Base-by-base conservation (phyloP, 2,329 filamentous ascomycete genomes). In the Lasiodiplodia theobromae region DNA sequence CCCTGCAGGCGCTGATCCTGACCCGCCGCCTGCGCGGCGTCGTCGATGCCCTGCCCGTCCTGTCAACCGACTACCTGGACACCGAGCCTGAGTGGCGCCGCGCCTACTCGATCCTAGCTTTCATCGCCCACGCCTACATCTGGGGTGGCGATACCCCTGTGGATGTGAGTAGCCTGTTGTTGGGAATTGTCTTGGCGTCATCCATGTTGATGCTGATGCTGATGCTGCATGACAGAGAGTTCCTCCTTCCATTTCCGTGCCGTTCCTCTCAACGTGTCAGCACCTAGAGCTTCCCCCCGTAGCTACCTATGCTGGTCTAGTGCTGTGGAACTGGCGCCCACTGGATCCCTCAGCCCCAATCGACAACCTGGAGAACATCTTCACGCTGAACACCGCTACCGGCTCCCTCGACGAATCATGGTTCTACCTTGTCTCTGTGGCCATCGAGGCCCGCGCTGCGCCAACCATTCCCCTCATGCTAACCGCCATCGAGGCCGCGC, bases 381-480 rank as follows among this genome's bases (percentile, higher is more conserved):
- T 93, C 51, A 96, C 93, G 2, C 85, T 98, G 70, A 89, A 90
- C 75, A 97, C 96, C 18, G 96, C 97, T 77, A 98, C 96, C 18
- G 96, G 96, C 63, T 94, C 94, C 8, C 85, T 97, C 67, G 96
- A 99, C 77, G 96, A 99, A 82, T 97, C 96, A 71, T 99, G 96
- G 96, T 99, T 99, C 78, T 99, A 98, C 78, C 86, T 99, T 14
- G 89, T 98, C 65, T 97, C 94, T 0, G 92, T 97, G 3, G 96
- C 95, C 71, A 97, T 99, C 71, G 96, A 99, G 81, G 94, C 94
- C 67, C 91, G 93, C 68, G 95, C 93, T 31, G 96, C 91, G 0
- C 92, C 94, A 3, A 92, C 94, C 69, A 90, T 99, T 66, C 90
- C 94, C 0, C 83, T 97, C 69, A 97, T 97, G 93, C 85, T 99